Evolutionary conservation across 1,284 basidiomycete genomes (phyloP).

Genomic region (Rhodotorula mucilaginosa): DNA sequence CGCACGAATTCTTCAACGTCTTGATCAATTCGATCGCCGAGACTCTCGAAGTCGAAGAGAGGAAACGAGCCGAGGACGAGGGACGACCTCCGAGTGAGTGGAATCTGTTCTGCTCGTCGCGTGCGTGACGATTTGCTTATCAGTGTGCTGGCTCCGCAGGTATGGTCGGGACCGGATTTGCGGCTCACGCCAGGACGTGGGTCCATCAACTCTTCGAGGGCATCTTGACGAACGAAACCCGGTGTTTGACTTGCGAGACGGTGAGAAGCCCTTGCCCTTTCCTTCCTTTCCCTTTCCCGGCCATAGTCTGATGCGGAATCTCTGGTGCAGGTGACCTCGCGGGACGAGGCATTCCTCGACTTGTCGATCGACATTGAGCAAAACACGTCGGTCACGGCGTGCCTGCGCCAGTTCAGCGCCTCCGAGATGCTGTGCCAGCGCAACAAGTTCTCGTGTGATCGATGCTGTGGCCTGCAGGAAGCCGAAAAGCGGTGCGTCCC

Average conservation of each 20-base stretch:
- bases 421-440: constrained; percentile 96
- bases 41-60: constrained; percentile 73
- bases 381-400: constrained; percentile 91
- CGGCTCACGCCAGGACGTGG: constrained; percentile 62
- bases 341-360: constrained; percentile 95
- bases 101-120: neutral
- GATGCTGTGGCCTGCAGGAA: constrained; percentile 92
- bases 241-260: constrained; percentile 94
- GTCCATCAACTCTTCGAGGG: constrained; percentile 93
- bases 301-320: neutral
- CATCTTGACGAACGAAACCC: constrained; percentile 88
- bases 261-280: constrained; percentile 52
- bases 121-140: constrained; percentile 37
- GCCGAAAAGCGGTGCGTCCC: constrained; percentile 83
- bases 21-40: constrained; percentile 89
- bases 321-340: constrained; percentile 71
- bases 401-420: constrained; percentile 91
- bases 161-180: constrained; percentile 41
- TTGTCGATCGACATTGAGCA: constrained; percentile 97
- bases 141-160: constrained; percentile 31
- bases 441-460: constrained; percentile 99
- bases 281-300: neutral
- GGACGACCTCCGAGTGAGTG: constrained; percentile 21
- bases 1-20: constrained; percentile 85
- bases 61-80: constrained; percentile 24